Conservation (phyloP, 2,329 filamentous ascomycete species). For the Nigrospora sphaerica region DNA sequence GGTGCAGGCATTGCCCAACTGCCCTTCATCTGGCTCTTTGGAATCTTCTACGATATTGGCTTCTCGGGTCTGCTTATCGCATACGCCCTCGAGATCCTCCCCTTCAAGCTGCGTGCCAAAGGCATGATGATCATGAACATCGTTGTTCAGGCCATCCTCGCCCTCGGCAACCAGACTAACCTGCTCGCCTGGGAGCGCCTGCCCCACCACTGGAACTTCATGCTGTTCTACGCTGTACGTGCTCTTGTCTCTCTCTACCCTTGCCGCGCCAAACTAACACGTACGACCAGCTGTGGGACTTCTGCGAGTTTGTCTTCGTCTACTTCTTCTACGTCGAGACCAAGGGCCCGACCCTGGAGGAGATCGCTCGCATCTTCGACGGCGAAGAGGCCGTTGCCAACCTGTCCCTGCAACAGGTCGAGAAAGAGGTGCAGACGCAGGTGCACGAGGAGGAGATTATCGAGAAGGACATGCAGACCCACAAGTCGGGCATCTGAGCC, state of each 20-base stretch:
- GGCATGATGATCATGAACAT: conserved; percentile 61
- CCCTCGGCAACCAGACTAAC: conserved; percentile 57
- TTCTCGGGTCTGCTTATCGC: conserved; percentile 51
- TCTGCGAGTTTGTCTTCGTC: conserved; percentile 52
- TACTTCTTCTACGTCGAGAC: conserved; percentile 66
- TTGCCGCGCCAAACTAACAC: conserved; percentile 5
- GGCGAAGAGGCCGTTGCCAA: conserved; percentile 47
- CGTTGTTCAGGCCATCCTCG: conserved; percentile 52
- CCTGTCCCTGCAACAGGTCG: conserved; percentile 46
- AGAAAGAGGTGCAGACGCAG: conserved; percentile 40
- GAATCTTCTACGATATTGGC: conserved; percentile 52
- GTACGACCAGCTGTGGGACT: conserved; percentile 43
- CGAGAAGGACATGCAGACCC: conserved; percentile 4
- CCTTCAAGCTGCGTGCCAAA: conserved; percentile 50
- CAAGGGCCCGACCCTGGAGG: conserved; percentile 62
- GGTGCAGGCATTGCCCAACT: conserved; percentile 46
- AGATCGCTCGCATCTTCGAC: conserved; percentile 65
- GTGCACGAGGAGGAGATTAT: conserved; percentile 27
- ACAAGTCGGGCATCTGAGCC: conserved; percentile 4
- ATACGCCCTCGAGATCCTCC: conserved; percentile 52
- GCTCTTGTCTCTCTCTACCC: background rate
- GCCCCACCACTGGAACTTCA: conserved; percentile 56
- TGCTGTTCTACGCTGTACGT: conserved; percentile 54
- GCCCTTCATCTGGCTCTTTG: conserved; percentile 52
- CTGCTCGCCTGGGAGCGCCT: conserved; percentile 55